Evolutionary conservation across 2,329 filamentous ascomycete species (phyloP), one percentile per base, ranked within the genome.

Genomic region (Arthrobotrys pseudoclavata): DNA sequence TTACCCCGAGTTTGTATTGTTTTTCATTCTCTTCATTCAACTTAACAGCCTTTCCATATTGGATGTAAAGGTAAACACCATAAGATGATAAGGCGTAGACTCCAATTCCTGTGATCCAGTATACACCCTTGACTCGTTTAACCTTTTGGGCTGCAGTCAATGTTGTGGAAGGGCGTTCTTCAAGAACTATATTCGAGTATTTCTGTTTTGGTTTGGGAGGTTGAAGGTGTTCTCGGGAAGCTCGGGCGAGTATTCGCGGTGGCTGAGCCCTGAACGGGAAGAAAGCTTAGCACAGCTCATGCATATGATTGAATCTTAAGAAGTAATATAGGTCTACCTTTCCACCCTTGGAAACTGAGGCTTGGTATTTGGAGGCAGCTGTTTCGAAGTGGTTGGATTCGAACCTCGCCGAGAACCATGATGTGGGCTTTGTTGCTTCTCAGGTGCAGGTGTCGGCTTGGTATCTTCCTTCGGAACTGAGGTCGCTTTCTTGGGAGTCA

Each of bases 11-110:
- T 15, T 15, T 61, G 40, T 76, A 76, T 18, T 69, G 57, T 22
- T 50, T 61, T 37, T 76, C 72, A 50, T 69, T 70, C 37, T 76
- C 64, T 13, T 69, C 26, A 6, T 76, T 29, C 2, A 76, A 24
- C 6, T 42, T 53, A 18, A 64, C 50, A 22, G 72, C 72, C 13
- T 76, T 76, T 26, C 34, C 20, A 20, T 76, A 76, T 37, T 76
- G 77, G 64, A 80, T 72, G 55, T 80, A 81, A 47, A 81, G 74
- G 40, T 81, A 81, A 10, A 80, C 70, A 24, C 80, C 79, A 55
- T 81, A 81, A 55, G 79, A 79, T 12, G 79, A 52, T 2, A 81
- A 45, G 29, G 68, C 66, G 60, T 81, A 81, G 15, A 80, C 62
- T 12, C 74, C 80, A 61, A 81, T 62, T 13, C 80, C 81, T 20